Conservation (phyloP, 345 rosid species). For the Isatis tinctoria region DNA sequence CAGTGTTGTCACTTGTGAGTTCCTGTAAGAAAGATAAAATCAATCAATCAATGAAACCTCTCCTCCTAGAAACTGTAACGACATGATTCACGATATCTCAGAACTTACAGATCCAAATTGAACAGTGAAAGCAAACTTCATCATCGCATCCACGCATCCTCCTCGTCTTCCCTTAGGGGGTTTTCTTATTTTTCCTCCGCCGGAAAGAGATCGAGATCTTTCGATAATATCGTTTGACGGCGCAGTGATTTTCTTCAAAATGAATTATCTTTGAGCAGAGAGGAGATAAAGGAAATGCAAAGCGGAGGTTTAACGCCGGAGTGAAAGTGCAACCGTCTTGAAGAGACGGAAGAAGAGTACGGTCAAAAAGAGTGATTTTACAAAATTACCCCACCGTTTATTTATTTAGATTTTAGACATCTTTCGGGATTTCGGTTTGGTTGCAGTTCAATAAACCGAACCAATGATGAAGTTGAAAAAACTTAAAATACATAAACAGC, state of each 20-base stretch:
- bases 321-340: constrained; percentile 7
- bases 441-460: neutral
- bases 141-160: constrained; percentile 24
- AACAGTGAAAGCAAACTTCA: constrained; percentile 36
- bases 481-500: neutral
- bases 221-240: neutral
- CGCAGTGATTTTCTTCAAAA: neutral
- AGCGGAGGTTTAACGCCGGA: constrained; percentile 28
- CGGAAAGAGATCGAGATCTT: constrained; percentile 5
- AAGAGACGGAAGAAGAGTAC: neutral
- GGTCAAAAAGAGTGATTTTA: neutral
- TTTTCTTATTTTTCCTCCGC: neutral
- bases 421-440: no score
- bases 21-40: neutral
- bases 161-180: neutral
- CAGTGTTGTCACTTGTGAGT: neutral
- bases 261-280: neutral
- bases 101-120: constrained; percentile 41
- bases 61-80: neutral
- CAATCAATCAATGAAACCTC: no score
- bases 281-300: neutral
- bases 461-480: neutral
- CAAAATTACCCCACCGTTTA: constrained; percentile 5
- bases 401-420: no score
- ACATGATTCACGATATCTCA: neutral